Conservation (phyloP, 2,329 filamentous ascomycete genomes). For the Metarhizium anisopliae region DNA sequence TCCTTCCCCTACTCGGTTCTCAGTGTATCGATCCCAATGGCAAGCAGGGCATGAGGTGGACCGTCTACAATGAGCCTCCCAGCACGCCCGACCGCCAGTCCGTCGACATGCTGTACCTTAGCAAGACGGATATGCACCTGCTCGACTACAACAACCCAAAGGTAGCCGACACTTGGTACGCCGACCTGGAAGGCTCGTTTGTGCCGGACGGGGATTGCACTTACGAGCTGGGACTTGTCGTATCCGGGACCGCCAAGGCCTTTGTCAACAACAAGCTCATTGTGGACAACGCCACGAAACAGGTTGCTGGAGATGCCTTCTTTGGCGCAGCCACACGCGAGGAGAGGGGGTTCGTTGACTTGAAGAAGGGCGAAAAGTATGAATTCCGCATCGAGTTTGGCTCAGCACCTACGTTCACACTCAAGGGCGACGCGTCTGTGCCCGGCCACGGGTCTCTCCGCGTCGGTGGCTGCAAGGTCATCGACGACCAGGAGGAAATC, state of each 20-base stretch:
- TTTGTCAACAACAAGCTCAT: conserved; percentile 54
- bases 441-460: conserved; percentile 53
- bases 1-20: conserved; percentile 49
- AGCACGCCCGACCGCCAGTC: conserved; percentile 34
- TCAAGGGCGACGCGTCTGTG: conserved; percentile 39
- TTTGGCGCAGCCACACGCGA: conserved; percentile 57
- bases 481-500: conserved; percentile 51
- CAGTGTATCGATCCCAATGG: conserved; percentile 42
- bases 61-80: conserved; percentile 51
- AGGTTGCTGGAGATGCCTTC: conserved; percentile 53
- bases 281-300: conserved; percentile 58
- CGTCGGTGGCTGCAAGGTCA: conserved; percentile 50
- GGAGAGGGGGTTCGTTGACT: conserved; percentile 46
- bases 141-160: conserved; percentile 44
- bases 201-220: conserved; percentile 50
- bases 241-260: conserved; percentile 56
- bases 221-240: conserved; percentile 58
- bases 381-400: conserved; percentile 50
- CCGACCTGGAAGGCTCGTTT: conserved; percentile 51
- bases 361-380: conserved; percentile 53
- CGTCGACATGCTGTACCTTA: conserved; percentile 40
- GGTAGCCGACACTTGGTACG: conserved; percentile 47
- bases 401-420: conserved; percentile 48
- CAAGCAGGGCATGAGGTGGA: conserved; percentile 51
- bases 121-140: conserved; percentile 40